Base-by-base conservation (phyloP, 352 stramenopile genomes). In the Globisporangium nunn region DNA sequence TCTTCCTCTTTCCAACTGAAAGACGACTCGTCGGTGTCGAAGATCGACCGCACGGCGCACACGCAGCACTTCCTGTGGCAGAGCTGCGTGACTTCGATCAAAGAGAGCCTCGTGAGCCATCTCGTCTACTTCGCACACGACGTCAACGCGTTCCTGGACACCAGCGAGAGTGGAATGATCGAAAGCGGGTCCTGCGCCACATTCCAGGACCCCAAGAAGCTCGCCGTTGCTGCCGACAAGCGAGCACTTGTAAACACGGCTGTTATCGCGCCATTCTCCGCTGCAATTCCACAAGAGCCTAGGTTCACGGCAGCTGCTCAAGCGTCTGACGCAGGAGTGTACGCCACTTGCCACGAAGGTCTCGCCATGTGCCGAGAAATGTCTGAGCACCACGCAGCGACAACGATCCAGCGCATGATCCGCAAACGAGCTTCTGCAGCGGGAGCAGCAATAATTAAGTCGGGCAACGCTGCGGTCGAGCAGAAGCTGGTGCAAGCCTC, bases 321-420 rank as follows among this genome's bases (percentile, higher is more conserved):
- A 11, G 33, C 33, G 10, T 8, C 33, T 8, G 10, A 37, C 33
- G 10, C 10, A 8, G 33, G 33, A 37, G 10, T 37, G 33, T 8
- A 37, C 33, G 6, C 33, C 33, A 37, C 33, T 11, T 8, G 10
- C 10, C 6, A 37, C 33, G 33, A 37, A 37, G 33, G 5, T 37
- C 33, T 5, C 33, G 33, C 33, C 33, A 11, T 8, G 6, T 5
- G 33, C 33, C 33, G 8, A 18, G 18, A 50, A 11, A 31, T 10
- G 11, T 33, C 29, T 1, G 50, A 54, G 33, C 15, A 10, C n/a
- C 12, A 28, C 15, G 50, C 50, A 8, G 50, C 50, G 17, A 45
- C n/a, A 17, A 44, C n/a, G 12, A 54, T 54, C 50, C 50, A 54
- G 35, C 50, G 50, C 15, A 29, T 54, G 50, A n/a, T 54, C 31